Conservation (phyloP, 2,329 filamentous ascomycete species). For the Hypoxylon sp. region DNA sequence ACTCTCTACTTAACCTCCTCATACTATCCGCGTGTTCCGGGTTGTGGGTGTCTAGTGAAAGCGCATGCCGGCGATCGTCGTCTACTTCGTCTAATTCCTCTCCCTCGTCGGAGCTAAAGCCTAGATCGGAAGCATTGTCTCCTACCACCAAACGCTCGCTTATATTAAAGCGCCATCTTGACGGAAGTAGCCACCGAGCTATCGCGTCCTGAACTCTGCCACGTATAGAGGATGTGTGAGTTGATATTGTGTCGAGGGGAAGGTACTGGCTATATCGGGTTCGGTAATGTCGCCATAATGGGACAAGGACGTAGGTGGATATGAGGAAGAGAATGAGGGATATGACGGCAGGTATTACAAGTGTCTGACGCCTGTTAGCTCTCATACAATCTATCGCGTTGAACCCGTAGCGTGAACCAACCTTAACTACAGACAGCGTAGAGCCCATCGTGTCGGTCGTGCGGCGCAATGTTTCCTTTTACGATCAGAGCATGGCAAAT, state of each 20-base stretch:
- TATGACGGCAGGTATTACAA: slow-evolving; percentile 78
- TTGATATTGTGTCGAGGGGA: slow-evolving; percentile 73
- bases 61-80: slow-evolving; percentile 59
- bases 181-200: slow-evolving; percentile 59
- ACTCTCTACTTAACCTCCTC: slow-evolving; percentile 80
- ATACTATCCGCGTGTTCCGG: slow-evolving; percentile 60
- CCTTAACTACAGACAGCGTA: slow-evolving; percentile 57
- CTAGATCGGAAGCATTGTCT: slow-evolving; percentile 61
- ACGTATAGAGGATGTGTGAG: slow-evolving; percentile 67
- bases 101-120: slow-evolving; percentile 74
- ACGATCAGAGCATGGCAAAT: slow-evolving; percentile 28
- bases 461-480: slow-evolving; percentile 9
- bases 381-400: slow-evolving; percentile 1
- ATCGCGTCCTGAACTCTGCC: slow-evolving; percentile 62
- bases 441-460: slow-evolving; percentile 52
- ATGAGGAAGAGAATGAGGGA: slow-evolving; percentile 77
- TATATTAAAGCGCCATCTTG: slow-evolving; percentile 63
- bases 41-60: slow-evolving; percentile 56
- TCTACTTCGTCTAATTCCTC: slow-evolving; percentile 76
- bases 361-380: slow-evolving; percentile 63
- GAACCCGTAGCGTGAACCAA: slow-evolving; percentile 37
- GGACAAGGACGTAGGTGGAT: slow-evolving; percentile 74
- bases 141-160: slow-evolving; percentile 57
- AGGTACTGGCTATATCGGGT: slow-evolving; percentile 81
- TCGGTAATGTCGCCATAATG: slow-evolving; percentile 77